These are phyloP conservation scores for Moringa oleifera DNA, from an alignment of 345 rosid genomes.

Conservation along the genomic window DNA sequence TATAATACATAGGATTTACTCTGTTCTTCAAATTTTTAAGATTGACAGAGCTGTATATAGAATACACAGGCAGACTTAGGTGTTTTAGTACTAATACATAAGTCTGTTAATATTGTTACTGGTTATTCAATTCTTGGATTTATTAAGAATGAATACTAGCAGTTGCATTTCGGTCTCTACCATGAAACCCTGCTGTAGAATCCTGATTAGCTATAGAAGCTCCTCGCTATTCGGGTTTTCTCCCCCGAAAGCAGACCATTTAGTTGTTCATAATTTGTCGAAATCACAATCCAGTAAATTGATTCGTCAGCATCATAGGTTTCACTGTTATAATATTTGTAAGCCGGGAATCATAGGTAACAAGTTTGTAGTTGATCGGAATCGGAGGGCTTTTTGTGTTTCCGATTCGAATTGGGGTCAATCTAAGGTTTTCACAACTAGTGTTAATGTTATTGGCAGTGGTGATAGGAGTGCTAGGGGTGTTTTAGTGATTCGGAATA, in stretches of 20 bases:
- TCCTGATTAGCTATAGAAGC: constrained; percentile 46
- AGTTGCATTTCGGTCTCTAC: constrained; percentile 58
- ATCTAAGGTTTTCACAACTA: constrained; percentile 23
- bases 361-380: constrained; percentile 24
- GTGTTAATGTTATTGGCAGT: constrained; percentile 21
- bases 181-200: constrained; percentile 78
- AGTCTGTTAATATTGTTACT: neutral
- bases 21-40: constrained; percentile 28
- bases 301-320: constrained; percentile 26
- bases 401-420: constrained; percentile 47
- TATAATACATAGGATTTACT: constrained; percentile 1
- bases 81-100: neutral
- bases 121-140: constrained; percentile 2
- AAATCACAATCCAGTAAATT: constrained; percentile 37
- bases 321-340: constrained; percentile 15
- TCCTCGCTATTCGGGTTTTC: constrained; percentile 53
- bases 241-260: constrained; percentile 23
- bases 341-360: constrained; percentile 29
- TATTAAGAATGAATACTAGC: constrained; percentile 39
- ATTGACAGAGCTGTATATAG: constrained; percentile 27
- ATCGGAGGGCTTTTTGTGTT: constrained; percentile 51
- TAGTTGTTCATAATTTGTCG: constrained; percentile 42
- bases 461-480: constrained; percentile 40
- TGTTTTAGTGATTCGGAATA: constrained; percentile 67
- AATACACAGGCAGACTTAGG: neutral